Conservation (phyloP, 2,329 filamentous ascomycete genomes). For the Cladobotryum protrusum region DNA sequence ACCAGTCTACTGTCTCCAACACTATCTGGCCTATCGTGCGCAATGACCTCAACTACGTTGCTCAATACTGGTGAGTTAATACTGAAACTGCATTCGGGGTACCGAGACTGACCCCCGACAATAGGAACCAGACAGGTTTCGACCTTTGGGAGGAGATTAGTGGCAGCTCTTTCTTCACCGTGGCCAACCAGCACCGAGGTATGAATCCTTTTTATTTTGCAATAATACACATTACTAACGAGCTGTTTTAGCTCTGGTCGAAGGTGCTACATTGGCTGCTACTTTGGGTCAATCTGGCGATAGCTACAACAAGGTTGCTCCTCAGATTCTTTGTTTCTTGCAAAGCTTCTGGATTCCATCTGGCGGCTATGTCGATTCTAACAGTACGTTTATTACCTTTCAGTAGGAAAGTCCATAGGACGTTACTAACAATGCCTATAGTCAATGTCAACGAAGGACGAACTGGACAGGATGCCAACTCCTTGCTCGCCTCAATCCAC, state of each 20-base stretch:
- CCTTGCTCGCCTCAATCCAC: slow-evolving; percentile 59
- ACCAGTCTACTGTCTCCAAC: slow-evolving; percentile 47
- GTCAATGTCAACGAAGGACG: slow-evolving; percentile 55
- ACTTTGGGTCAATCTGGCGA: slow-evolving; percentile 54
- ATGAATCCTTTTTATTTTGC: slow-evolving; percentile 19
- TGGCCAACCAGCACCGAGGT: slow-evolving; percentile 61
- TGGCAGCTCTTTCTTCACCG: slow-evolving; percentile 74
- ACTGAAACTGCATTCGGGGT: not conserved
- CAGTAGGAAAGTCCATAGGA: not conserved
- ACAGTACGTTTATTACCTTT: slow-evolving; percentile 37
- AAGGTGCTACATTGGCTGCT: slow-evolving; percentile 61
- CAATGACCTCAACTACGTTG: slow-evolving; percentile 71
- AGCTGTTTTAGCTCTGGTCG: slow-evolving; percentile 43
- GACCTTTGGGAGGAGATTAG: slow-evolving; percentile 81
- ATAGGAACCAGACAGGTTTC: slow-evolving; percentile 53
- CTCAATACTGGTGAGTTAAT: slow-evolving; percentile 57
- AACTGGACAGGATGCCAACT: slow-evolving; percentile 66
- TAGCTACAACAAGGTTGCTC: slow-evolving; percentile 58
- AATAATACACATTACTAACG: not conserved
- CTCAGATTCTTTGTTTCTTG: slow-evolving; percentile 66
- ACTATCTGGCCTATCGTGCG: slow-evolving; percentile 67
- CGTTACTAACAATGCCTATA: slow-evolving; percentile 12
- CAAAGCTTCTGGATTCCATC: slow-evolving; percentile 65
- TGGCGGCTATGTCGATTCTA: slow-evolving; percentile 59
- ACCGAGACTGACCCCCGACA: not conserved